These are phyloP conservation scores for Bromus sterilis DNA, from an alignment of 176 grass and related monocot genomes.

Conservation along the genomic window DNA sequence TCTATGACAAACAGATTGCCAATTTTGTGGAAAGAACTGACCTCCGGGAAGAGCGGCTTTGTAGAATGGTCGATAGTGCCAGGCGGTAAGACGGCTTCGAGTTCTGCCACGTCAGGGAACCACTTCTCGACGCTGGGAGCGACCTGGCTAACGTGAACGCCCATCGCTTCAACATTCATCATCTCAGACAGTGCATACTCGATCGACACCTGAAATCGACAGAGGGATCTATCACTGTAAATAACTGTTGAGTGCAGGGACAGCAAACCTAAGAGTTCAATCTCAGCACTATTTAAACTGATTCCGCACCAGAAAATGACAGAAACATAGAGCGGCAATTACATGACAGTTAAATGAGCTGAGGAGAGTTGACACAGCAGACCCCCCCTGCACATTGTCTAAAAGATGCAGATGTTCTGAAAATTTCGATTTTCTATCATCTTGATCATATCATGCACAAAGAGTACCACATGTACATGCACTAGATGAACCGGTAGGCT, in stretches of 20 bases:
- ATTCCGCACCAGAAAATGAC: background rate
- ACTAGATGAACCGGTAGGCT: too few species aligned
- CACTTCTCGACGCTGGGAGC: conserved; percentile 33
- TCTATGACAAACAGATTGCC: background rate
- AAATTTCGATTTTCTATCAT: too few species aligned
- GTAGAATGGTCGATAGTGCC: conserved; percentile 58
- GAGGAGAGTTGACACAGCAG: background rate
- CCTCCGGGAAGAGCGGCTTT: conserved; percentile 43
- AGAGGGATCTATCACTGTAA: background rate
- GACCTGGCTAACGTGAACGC: conserved; percentile 6
- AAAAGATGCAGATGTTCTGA: too few species aligned
- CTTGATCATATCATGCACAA: too few species aligned
- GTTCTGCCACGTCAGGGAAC: conserved; percentile 52
- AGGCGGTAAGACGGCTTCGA: conserved; percentile 46
- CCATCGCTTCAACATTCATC: conserved; percentile 59
- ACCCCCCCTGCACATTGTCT: background rate
- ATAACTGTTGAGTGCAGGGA: background rate
- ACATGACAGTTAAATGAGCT: background rate
- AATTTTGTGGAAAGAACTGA: conserved; percentile 16
- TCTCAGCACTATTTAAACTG: background rate
- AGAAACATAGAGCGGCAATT: background rate
- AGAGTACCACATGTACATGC: too few species aligned
- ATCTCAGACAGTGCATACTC: conserved; percentile 78
- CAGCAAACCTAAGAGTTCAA: background rate
- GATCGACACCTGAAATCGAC: conserved; percentile 54